Evolutionary conservation across 371 early-diverging fungal species (phyloP).

Genomic region (Circinella minor): DNA sequence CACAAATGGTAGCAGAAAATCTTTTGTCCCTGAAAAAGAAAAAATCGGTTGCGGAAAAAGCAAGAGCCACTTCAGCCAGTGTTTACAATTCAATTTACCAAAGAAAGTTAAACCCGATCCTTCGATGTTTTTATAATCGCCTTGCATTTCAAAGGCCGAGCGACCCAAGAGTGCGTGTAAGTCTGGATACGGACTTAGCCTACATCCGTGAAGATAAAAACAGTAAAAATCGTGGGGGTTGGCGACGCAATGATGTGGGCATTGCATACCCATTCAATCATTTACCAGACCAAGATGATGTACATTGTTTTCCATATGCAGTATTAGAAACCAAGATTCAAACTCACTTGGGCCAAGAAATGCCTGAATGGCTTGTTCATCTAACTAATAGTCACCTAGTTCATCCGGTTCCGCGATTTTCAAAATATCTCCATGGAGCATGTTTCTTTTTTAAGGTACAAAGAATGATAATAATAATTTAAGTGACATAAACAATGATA

Average conservation of each 20-base stretch:
- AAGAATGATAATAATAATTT: too few relatives aligned
- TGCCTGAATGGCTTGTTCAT: slow-evolving; percentile 93
- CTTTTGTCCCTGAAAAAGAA: slow-evolving; percentile 55
- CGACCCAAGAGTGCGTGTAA: slow-evolving; percentile 91
- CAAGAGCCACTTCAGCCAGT: slow-evolving; percentile 76
- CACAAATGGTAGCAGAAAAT: slow-evolving; percentile 64
- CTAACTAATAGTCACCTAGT: slow-evolving; percentile 90
- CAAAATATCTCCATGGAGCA: slow-evolving; percentile 98
- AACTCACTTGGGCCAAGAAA: slow-evolving; percentile 79
- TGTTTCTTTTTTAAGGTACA: slow-evolving; percentile 36
- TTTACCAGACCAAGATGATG: slow-evolving; percentile 77
- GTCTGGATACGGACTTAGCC: slow-evolving; percentile 96
- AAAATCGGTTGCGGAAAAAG: slow-evolving; percentile 67
- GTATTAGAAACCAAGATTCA: slow-evolving; percentile 98
- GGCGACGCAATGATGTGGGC: slow-evolving; percentile 92
- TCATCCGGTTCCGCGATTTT: slow-evolving; percentile 97
- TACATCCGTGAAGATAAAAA: slow-evolving; percentile 94
- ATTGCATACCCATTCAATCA: slow-evolving; percentile 89
- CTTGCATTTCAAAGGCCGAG: slow-evolving; percentile 98
- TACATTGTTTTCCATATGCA: slow-evolving; percentile 94
- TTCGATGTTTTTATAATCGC: slow-evolving; percentile 95
- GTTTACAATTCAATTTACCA: slow-evolving; percentile 78
- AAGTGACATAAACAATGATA: too few relatives aligned
- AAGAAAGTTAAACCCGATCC: slow-evolving; percentile 77
- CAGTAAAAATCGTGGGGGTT: slow-evolving; percentile 84